These are phyloP conservation scores for Fusarium stilboides DNA, from an alignment of 2,329 filamentous ascomycete species.

Conservation along the genomic window DNA sequence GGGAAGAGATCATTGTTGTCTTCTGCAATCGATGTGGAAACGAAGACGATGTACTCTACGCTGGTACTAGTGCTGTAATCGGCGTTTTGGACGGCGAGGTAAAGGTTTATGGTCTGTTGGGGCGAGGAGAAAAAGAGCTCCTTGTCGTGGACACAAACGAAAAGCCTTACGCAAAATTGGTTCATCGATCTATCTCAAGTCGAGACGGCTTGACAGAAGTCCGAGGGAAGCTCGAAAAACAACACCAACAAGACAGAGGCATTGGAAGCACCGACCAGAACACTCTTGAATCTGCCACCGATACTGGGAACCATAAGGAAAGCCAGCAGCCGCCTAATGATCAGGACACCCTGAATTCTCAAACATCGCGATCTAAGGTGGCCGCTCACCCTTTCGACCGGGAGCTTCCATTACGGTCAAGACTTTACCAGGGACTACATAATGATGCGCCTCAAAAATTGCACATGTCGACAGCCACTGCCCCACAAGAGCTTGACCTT, in stretches of 20 bases:
- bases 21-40: conserved; percentile 79
- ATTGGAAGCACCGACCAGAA: not conserved
- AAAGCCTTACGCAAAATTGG: conserved; percentile 59
- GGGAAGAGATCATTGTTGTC: conserved; percentile 76
- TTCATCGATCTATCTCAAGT: conserved; percentile 10
- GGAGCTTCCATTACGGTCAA: conserved; percentile 1
- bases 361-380: not conserved
- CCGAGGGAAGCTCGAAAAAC: not conserved
- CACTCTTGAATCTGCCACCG: not conserved
- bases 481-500: conserved; percentile 14
- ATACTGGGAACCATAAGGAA: not conserved
- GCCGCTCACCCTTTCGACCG: conserved; percentile 9
- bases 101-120: conserved; percentile 77
- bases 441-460: not conserved
- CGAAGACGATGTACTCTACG: conserved; percentile 77
- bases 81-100: conserved; percentile 76
- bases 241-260: not conserved
- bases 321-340: not conserved
- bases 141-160: conserved; percentile 76
- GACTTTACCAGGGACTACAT: not conserved
- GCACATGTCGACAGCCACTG: not conserved
- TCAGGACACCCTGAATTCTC: not conserved
- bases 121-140: conserved; percentile 78
- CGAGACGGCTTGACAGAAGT: not conserved
- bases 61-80: conserved; percentile 81